Evolutionary conservation across 345 rosid genomes (phyloP).

Genomic region (Iberis pinnata): DNA sequence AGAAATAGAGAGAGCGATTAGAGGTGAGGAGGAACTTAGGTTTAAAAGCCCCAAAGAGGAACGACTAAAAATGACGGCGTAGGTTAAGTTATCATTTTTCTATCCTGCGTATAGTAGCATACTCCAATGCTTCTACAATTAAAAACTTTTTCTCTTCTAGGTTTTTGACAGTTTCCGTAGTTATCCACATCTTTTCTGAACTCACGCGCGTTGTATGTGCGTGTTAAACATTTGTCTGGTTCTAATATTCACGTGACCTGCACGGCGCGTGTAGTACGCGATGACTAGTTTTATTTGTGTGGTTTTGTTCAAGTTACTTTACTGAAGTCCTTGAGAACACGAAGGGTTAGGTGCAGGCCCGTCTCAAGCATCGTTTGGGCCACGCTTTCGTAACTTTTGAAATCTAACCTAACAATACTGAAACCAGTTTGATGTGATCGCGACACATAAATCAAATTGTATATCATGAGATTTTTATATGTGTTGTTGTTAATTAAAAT

Average conservation of each 20-base stretch:
- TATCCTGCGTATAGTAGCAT: slow-evolving; percentile 12
- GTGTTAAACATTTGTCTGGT: neutral
- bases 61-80: slow-evolving; percentile 21
- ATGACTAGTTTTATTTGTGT: too few species aligned
- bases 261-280: neutral
- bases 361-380: too few species aligned
- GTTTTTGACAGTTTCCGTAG: slow-evolving; percentile 5
- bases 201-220: neutral
- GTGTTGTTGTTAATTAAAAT: too few species aligned
- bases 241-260: too few species aligned
- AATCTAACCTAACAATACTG: too few species aligned
- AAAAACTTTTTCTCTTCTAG: neutral
- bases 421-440: too few species aligned
- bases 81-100: slow-evolving; percentile 1
- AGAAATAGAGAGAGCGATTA: slow-evolving; percentile 18
- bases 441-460: too few species aligned
- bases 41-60: slow-evolving; percentile 22
- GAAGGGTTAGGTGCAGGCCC: too few species aligned
- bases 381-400: too few species aligned
- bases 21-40: slow-evolving; percentile 30
- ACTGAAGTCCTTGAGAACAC: too few species aligned
- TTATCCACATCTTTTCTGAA: slow-evolving; percentile 20
- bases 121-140: neutral
- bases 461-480: too few species aligned
- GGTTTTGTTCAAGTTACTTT: too few species aligned